Base-by-base conservation (phyloP, 106 monocot genomes). In the Cymbidium sinense region DNA sequence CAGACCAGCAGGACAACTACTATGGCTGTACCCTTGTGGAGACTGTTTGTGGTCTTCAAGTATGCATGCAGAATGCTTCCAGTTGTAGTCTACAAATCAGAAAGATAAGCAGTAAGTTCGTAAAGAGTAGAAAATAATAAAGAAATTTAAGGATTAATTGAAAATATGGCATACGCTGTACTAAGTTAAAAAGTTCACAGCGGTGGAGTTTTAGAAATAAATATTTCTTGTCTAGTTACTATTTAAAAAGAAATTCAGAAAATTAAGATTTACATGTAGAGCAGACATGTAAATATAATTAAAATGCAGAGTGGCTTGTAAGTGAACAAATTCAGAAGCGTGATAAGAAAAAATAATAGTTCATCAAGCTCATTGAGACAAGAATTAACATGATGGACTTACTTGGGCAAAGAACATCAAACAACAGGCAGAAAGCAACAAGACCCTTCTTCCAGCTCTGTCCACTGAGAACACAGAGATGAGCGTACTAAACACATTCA, bases 391-490 rank as follows among this genome's bases (percentile, higher is more conserved):
- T 44, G 10, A 23, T 41, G 5, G 7, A 75, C 69, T 19, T 20
- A 85, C 85, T 75, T 82, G 83, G 27, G 83, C 71, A 28, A 79
- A 11, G 6, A 86, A 43, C 86, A 86, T 83, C 52, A 77, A 64
- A 15, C 29, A 70, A 15, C 86, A 86, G 15, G 83, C 87, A 41
- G 77, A 72, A 7, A 87, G 84, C 2, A 87, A 69, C 75, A 87
- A 21, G 25, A 77, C 10, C 58, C 80, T 83, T 54, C 87, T 77
- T 13, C 87, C 84, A 19, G 70, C 55, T 35, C 29, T 43, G 36
- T 87, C 87, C 34, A 87, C 84, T 2, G 69, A n/a, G 18, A 81
- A 6, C 4, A 87, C 52, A 1, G 87, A 87, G 3, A 84, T 41
- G 20, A 87, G 23, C 7, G 83, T 87, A 30, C 34, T 74, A 5